Conservation (phyloP, 352 stramenopile genomes). For the Saprolegnia diclina region DNA sequence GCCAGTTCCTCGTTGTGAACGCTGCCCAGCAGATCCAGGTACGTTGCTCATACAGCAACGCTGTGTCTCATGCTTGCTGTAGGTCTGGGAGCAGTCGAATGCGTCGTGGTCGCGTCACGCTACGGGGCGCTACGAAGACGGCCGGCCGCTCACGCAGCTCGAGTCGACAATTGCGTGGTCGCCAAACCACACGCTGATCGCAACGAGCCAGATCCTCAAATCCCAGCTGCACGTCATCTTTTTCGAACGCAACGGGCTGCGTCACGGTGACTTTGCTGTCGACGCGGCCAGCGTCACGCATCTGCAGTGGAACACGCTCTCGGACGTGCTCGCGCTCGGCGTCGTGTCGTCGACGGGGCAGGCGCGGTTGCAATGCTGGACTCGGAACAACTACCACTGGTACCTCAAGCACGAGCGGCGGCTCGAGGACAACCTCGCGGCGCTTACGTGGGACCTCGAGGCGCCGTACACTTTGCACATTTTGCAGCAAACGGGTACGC, state of each 20-base stretch:
- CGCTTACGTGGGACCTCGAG: constrained; percentile 58
- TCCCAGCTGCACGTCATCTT: constrained; percentile 62
- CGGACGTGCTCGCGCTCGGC: constrained; percentile 61
- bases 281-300: constrained; percentile 32
- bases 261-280: constrained; percentile 70
- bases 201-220: constrained; percentile 52
- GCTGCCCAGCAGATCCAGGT: constrained; percentile 23
- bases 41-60: constrained; percentile 35
- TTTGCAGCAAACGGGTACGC: not conserved
- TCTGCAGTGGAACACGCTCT: constrained; percentile 59
- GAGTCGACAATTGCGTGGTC: constrained; percentile 52
- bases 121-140: constrained; percentile 66
- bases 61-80: constrained; percentile 41
- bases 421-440: constrained; percentile 31
- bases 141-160: constrained; percentile 43
- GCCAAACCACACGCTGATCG: constrained; percentile 68
- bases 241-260: constrained; percentile 77
- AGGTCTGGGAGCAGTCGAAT: constrained; percentile 22
- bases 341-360: constrained; percentile 26
- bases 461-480: constrained; percentile 9
- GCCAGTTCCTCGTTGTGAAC: constrained; percentile 59
- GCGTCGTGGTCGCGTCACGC: constrained; percentile 51
- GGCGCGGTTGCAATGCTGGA: constrained; percentile 60
- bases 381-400: constrained; percentile 79
- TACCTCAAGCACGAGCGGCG: constrained; percentile 68